A percentile compares a stretch with the other conserved stretches of the same genome.
Conservation (phyloP, 2,329 filamentous ascomycete species). For the Rutstroemia sp. region DNA sequence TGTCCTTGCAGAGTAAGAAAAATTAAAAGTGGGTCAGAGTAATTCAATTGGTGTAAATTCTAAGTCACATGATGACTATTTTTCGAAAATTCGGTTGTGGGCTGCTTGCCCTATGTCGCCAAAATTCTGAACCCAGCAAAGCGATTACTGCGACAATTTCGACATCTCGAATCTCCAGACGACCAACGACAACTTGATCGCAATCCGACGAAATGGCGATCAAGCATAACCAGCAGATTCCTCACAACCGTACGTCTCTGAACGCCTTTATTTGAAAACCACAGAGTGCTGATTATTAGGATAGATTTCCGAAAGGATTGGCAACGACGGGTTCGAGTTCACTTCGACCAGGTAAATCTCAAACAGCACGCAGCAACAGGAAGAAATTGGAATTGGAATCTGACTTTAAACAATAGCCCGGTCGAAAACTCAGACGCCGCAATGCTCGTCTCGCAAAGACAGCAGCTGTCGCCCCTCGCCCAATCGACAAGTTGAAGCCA, state of each 20-base stretch:
- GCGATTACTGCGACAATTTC: constrained; percentile 15
- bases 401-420: constrained; percentile 55
- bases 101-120: constrained; percentile 10
- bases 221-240: constrained; percentile 99
- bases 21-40: not conserved
- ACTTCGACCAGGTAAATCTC: constrained; percentile 93
- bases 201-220: constrained; percentile 57
- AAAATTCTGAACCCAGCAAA: constrained; percentile 8
- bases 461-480: constrained; percentile 88
- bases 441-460: constrained; percentile 91
- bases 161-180: constrained; percentile 13
- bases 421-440: constrained; percentile 90
- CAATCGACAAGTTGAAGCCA: constrained; percentile 93
- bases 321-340: constrained; percentile 96
- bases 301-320: constrained; percentile 99
- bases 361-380: constrained; percentile 13
- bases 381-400: constrained; percentile 26
- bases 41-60: not conserved
- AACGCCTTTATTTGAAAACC: constrained; percentile 23
- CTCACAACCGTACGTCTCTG: constrained; percentile 75
- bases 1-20: too few species aligned
- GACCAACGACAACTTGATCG: constrained; percentile 25
- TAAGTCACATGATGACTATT: constrained; percentile 5
- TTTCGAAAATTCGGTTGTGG: constrained; percentile 12
- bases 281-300: constrained; percentile 26